Evolutionary conservation across 2,329 filamentous ascomycete species (phyloP), one percentile per base, ranked within the genome.

Genomic region (Pyrenochaeta sp.): DNA sequence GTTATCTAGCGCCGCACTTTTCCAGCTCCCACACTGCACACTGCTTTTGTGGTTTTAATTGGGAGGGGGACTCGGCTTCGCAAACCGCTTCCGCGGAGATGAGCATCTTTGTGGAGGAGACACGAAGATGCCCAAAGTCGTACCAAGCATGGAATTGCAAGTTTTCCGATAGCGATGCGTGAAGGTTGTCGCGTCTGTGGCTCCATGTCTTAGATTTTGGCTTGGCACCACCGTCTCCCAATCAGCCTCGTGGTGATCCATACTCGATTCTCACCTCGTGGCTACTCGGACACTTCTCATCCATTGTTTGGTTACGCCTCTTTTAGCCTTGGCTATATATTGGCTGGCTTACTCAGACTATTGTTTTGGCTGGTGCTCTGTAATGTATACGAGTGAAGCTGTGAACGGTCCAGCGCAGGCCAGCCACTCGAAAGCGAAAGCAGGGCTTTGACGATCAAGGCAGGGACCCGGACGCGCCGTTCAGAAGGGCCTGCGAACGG

Each of bases 261-360:
- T 61, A 51, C 56, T 58, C 39, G 36, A 36, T 52, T 56, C 41
- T 23, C 42, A 41, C 58, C 61, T 52, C 52, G 60, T 65, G 63
- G 64, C 63, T 60, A 51, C 31, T 51, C 50, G 33, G 47, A 56
- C 45, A 45, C 47, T 35, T 39, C 29, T 37, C 15, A 21, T 37
- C 35, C 35, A 21, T 9, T 27, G 4, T 4, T 27, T 5, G 23
- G 23, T 9, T 27, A 27, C n/a, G 23, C 23, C 23, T 27, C 4
- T 27, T 4, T 9, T 9, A 27, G 23, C 4, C 20, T 29, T 39
- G 27, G 36, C 42, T 12, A n/a, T 45, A 29, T 32, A 29, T 21
- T 29, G 17, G 17, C 23, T 41, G 21, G 39, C 20, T 41, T 41
- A 41, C 39, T 45, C 35, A 43, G 29, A 21, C 11, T 43, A 20